A percentile compares a stretch with the other conserved stretches of the same genome.
phyloP scores from a whole-genome alignment of 2,329 filamentous ascomycete species.

The Colletotrichum eremochloae region DNA sequence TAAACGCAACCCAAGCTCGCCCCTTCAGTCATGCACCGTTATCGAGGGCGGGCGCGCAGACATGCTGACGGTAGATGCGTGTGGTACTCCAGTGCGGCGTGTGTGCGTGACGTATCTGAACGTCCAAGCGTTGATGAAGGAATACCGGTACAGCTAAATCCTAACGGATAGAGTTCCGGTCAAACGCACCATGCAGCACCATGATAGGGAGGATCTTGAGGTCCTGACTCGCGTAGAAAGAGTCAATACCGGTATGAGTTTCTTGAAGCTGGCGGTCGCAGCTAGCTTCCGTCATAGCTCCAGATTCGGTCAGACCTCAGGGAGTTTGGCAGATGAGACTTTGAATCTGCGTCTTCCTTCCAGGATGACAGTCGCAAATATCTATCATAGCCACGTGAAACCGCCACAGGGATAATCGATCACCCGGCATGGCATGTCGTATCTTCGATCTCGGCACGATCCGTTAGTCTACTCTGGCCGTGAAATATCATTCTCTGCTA shows the following conservation, averaged over 20 bases:
- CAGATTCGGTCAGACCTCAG: background rate
- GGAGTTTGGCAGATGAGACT: background rate
- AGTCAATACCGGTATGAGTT: too few species aligned
- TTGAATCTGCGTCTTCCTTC: background rate
- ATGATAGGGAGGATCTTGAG: background rate
- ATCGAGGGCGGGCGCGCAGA: conserved; percentile 14
- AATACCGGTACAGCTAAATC: background rate
- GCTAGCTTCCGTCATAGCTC: background rate
- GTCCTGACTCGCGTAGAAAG: conserved; percentile 15
- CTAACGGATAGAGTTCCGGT: conserved; percentile 27
- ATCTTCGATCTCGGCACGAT: background rate
- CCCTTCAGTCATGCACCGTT: conserved; percentile 7
- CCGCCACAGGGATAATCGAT: background rate
- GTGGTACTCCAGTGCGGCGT: conserved; percentile 9
- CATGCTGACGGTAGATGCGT: conserved; percentile 11
- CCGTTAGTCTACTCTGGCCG: too few species aligned
- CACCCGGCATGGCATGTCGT: background rate
- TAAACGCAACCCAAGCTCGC: conserved; percentile 1
- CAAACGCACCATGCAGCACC: conserved; percentile 36
- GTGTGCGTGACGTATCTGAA: conserved; percentile 2
- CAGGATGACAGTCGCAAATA: background rate
- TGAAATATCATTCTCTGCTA: too few species aligned
- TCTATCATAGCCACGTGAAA: background rate
- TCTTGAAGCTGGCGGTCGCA: background rate
- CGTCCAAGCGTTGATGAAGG: conserved; percentile 23